These are phyloP conservation scores for Annona squamosa DNA, from an alignment of 164 flowering plant genomes.

Conservation along the genomic window DNA sequence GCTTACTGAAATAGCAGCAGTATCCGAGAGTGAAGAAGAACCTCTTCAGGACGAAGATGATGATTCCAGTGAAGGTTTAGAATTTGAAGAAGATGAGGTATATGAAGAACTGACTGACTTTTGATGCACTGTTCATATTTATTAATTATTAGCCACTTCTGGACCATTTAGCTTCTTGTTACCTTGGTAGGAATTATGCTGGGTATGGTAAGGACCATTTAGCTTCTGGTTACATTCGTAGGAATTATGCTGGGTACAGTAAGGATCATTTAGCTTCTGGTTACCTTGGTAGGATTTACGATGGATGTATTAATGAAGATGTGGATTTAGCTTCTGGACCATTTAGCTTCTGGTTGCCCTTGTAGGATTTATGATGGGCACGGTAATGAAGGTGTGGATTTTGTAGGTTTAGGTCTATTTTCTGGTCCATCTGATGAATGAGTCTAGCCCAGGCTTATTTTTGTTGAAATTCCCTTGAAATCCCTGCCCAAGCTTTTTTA, in stretches of 20 bases:
- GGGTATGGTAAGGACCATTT: background rate
- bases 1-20: constrained; percentile 15
- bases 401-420: too few species aligned
- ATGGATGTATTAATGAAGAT: background rate
- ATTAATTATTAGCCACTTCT: background rate
- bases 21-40: constrained; percentile 17
- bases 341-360: background rate
- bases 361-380: background rate
- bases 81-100: constrained; percentile 12
- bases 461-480: too few species aligned
- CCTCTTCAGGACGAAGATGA: constrained; percentile 12
- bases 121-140: background rate
- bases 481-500: too few species aligned
- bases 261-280: background rate
- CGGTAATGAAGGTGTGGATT: too few species aligned
- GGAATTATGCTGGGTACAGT: background rate
- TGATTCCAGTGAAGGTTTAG: constrained; percentile 1
- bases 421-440: too few species aligned
- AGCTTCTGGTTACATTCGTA: background rate
- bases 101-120: background rate
- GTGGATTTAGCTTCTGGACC: background rate
- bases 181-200: background rate
- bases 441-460: too few species aligned
- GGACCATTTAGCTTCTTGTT: background rate
- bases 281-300: background rate